A percentile compares a stretch with the other conserved stretches of the same genome.
phyloP scores from a whole-genome alignment of 139 green algal species.

The Spirogloea muscicola region DNA sequence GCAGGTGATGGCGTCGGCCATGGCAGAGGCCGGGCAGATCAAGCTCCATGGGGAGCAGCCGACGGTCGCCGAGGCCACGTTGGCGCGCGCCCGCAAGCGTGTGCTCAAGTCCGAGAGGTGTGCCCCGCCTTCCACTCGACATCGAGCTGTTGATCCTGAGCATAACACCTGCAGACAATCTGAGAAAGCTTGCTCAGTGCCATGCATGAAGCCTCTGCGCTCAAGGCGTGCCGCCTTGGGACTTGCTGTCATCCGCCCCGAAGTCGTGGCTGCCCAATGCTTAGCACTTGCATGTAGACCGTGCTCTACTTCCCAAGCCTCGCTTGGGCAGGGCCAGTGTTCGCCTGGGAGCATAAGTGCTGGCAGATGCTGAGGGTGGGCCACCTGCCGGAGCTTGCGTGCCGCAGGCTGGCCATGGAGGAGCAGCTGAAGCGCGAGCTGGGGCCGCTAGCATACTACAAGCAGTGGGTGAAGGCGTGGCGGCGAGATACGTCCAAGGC shows the following conservation, averaged over 20 bases:
- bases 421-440: not conserved
- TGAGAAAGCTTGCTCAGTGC: no score
- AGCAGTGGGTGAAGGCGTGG: slow-evolving; percentile 27
- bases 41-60: slow-evolving; percentile 3
- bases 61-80: not conserved
- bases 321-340: no score
- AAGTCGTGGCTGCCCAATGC: not conserved
- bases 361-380: not conserved
- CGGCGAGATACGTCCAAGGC: not conserved
- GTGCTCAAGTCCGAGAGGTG: slow-evolving; percentile 3
- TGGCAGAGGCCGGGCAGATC: not conserved
- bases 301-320: not conserved
- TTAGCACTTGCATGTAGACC: not conserved
- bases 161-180: no score
- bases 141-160: not conserved
- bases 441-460: slow-evolving; percentile 24
- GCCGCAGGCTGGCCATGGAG: slow-evolving; percentile 17
- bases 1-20: not conserved
- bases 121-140: not conserved
- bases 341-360: not conserved
- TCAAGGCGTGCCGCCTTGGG: no score
- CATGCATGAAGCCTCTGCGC: no score
- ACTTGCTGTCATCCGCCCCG: no score
- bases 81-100: not conserved
- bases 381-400: not conserved